Conservation (phyloP, 345 rosid species). For the Pseudoturritis turrita region DNA sequence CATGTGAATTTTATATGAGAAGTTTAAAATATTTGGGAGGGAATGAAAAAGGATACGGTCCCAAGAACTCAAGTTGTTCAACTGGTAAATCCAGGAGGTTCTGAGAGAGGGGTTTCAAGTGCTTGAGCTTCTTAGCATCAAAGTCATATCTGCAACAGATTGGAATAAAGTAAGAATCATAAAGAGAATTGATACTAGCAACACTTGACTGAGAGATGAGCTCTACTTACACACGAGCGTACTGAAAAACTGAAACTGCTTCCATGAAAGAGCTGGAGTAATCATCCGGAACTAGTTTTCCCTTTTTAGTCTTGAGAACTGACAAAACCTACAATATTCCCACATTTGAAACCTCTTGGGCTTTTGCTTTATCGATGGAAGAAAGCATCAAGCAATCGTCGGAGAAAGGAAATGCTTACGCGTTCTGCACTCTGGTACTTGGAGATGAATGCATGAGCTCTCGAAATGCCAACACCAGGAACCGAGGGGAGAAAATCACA, state of each 20-base stretch:
- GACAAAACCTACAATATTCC: constrained; percentile 52
- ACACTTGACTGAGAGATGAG: background rate
- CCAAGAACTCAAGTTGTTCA: constrained; percentile 71
- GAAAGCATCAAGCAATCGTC: background rate
- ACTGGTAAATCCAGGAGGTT: constrained; percentile 40
- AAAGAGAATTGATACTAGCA: background rate
- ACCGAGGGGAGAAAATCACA: constrained; percentile 93
- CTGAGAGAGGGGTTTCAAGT: constrained; percentile 61
- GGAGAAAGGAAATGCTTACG: constrained; percentile 41
- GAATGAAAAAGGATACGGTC: constrained; percentile 73
- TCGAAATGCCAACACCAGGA: constrained; percentile 81
- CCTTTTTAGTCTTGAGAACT: constrained; percentile 69
- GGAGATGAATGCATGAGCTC: constrained; percentile 63
- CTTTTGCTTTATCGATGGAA: background rate
- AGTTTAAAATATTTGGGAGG: constrained; percentile 15
- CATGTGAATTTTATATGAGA: constrained; percentile 7
- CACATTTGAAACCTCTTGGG: background rate
- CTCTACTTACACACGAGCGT: constrained; percentile 66
- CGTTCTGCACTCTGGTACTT: constrained; percentile 74
- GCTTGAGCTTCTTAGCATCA: constrained; percentile 43
- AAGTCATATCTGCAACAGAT: constrained; percentile 57
- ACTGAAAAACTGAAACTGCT: constrained; percentile 80
- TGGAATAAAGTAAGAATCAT: background rate
- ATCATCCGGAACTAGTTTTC: constrained; percentile 71
- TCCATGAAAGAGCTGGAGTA: constrained; percentile 62